A percentile compares a stretch with the other conserved stretches of the same genome.
These are phyloP conservation scores for Metschnikowia aberdeeniae DNA, from an alignment of 805 yeast species.

Conservation along the genomic window DNA sequence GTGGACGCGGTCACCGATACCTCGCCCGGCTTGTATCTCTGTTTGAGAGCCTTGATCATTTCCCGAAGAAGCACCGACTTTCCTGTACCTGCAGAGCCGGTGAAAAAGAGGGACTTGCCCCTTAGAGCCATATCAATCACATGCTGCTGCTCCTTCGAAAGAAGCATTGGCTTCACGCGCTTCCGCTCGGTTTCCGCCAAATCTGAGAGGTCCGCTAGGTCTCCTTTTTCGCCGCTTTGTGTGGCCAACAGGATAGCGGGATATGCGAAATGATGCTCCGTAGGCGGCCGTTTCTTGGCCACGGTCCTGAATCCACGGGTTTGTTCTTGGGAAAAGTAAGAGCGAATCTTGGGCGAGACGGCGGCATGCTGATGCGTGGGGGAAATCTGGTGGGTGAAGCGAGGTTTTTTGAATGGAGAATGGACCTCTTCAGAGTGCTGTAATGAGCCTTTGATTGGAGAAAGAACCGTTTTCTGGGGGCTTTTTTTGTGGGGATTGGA, in stretches of 20 bases:
- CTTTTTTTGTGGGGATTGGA: background rate
- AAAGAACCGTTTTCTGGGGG: background rate
- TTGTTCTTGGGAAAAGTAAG: conserved; percentile 13
- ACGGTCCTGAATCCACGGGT: conserved; percentile 9
- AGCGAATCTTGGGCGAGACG: conserved; percentile 2
- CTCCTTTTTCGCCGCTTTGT: conserved; percentile 4
- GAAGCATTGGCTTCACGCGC: conserved; percentile 32
- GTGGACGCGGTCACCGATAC: conserved; percentile 95
- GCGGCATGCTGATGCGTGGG: background rate
- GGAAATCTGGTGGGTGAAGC: background rate
- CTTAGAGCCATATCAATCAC: conserved; percentile 60
- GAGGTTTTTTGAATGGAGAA: background rate
- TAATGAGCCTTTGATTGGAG: background rate
- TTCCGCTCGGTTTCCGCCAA: conserved; percentile 15
- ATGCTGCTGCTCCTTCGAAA: conserved; percentile 56
- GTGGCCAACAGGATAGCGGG: conserved; percentile 30
- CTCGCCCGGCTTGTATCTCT: conserved; percentile 36
- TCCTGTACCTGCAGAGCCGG: conserved; percentile 90
- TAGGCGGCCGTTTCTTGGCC: background rate
- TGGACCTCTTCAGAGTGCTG: background rate
- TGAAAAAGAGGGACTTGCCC: conserved; percentile 58
- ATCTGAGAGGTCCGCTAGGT: background rate
- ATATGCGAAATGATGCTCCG: conserved; percentile 5
- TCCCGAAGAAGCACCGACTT: conserved; percentile 66
- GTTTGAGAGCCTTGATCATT: conserved; percentile 43